Evolutionary conservation across 306 rosid genomes (phyloP).

Genomic region (Rosa lucieae): DNA sequence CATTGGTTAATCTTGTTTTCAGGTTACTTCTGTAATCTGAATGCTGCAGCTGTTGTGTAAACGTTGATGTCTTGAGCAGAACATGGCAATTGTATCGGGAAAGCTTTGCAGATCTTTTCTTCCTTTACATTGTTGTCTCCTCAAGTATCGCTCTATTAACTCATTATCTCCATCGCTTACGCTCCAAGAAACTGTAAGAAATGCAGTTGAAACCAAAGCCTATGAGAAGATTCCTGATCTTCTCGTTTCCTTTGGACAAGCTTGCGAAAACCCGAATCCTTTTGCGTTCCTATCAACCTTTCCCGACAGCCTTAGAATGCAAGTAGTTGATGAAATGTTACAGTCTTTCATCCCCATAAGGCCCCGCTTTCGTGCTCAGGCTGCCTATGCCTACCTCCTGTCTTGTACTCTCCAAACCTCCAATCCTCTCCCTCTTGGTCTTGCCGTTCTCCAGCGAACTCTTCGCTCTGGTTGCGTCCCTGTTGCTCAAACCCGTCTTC

Average conservation of each 20-base stretch:
- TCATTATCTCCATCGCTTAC: slow-evolving; percentile 33
- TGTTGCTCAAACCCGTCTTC: slow-evolving; percentile 57
- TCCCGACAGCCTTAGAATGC: slow-evolving; percentile 43
- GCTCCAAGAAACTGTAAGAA: slow-evolving; percentile 45
- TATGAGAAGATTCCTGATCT: slow-evolving; percentile 62
- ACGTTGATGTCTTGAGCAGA: background rate
- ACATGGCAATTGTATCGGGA: slow-evolving; percentile 36
- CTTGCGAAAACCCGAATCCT: slow-evolving; percentile 61
- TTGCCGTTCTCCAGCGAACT: slow-evolving; percentile 53
- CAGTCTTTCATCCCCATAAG: slow-evolving; percentile 66
- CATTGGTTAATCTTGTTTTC: background rate
- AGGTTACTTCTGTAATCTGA: background rate
- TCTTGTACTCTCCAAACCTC: slow-evolving; percentile 59
- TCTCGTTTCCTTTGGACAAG: slow-evolving; percentile 36
- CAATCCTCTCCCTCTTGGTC: slow-evolving; percentile 60
- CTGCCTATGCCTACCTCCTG: slow-evolving; percentile 55
- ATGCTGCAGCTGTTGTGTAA: background rate
- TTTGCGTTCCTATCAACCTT: slow-evolving; percentile 61
- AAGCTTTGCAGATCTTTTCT: slow-evolving; percentile 25
- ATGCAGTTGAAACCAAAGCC: slow-evolving; percentile 56
- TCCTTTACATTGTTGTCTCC: slow-evolving; percentile 23
- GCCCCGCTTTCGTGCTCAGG: slow-evolving; percentile 49
- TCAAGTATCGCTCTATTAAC: slow-evolving; percentile 30
- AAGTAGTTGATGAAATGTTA: slow-evolving; percentile 67
- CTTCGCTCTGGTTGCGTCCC: slow-evolving; percentile 70